phyloP scores from a whole-genome alignment of 202 grass and related monocot species.

The Carex arenaria region DNA sequence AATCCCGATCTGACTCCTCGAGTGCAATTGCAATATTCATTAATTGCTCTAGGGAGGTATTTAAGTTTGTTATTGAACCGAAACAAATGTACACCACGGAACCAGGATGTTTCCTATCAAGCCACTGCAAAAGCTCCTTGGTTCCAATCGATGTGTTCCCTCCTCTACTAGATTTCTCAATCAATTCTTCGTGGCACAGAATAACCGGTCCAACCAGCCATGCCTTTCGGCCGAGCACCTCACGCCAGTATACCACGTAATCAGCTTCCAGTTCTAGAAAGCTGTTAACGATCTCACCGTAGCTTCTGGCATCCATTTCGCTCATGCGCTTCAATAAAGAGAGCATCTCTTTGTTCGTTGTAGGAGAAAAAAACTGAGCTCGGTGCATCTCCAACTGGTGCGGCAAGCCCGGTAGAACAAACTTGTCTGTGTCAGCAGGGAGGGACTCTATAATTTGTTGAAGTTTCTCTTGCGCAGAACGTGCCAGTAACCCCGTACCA shows the following conservation, averaged over 20 bases:
- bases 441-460: constrained; percentile 20
- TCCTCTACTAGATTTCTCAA: constrained; percentile 10
- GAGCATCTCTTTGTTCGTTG: not conserved
- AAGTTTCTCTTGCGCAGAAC: not conserved
- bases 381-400: constrained; percentile 43
- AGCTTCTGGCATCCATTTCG: constrained; percentile 34
- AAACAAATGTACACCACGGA: constrained; percentile 70
- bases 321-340: not conserved
- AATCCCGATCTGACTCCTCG: constrained; percentile 30
- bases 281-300: constrained; percentile 57
- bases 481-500: constrained; percentile 42
- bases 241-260: constrained; percentile 41
- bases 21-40: constrained; percentile 51
- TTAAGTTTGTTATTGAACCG: constrained; percentile 28
- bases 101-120: constrained; percentile 16
- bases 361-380: constrained; percentile 28
- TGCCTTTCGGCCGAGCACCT: constrained; percentile 14
- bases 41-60: constrained; percentile 29
- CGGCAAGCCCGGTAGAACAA: constrained; percentile 43
- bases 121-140: constrained; percentile 35
- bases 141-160: not conserved
- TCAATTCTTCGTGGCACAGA: constrained; percentile 29
- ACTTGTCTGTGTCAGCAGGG: constrained; percentile 18
- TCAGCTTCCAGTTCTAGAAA: constrained; percentile 52
- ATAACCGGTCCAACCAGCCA: constrained; percentile 57